Evolutionary conservation across 306 rosid genomes (phyloP).

Genomic region (Castanospermum australe): DNA sequence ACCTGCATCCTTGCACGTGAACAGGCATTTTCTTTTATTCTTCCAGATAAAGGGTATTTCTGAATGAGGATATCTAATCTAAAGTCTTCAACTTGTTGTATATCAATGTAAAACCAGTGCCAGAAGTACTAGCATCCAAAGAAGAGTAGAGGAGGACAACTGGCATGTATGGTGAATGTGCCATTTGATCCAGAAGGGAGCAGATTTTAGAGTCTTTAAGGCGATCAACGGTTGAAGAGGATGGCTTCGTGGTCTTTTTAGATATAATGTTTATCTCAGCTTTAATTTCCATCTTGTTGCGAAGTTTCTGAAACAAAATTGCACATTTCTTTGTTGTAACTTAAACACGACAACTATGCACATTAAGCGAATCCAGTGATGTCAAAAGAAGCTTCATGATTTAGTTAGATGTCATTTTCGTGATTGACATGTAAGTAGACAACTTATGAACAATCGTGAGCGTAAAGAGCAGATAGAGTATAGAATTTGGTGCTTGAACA

Average conservation of each 20-base stretch:
- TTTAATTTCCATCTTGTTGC: not conserved
- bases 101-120: not conserved
- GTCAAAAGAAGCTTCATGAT: too few relatives aligned
- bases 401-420: too few relatives aligned
- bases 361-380: too few relatives aligned
- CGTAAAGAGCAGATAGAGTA: not conserved
- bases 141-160: not conserved
- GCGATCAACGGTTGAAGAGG: not conserved
- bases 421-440: too few relatives aligned
- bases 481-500: not conserved
- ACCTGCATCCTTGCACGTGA: not conserved
- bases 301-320: too few relatives aligned
- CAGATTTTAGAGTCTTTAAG: not conserved
- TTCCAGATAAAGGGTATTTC: not conserved
- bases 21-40: not conserved
- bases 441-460: not conserved
- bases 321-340: too few relatives aligned
- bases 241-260: not conserved
- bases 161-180: not conserved
- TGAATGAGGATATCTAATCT: not conserved
- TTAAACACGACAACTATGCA: too few relatives aligned
- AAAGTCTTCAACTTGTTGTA: not conserved
- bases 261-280: not conserved
- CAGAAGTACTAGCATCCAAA: not conserved
- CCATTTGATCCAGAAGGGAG: not conserved